Conservation (phyloP, 2,329 filamentous ascomycete genomes). For the Verticillium zaregamsianum region DNA sequence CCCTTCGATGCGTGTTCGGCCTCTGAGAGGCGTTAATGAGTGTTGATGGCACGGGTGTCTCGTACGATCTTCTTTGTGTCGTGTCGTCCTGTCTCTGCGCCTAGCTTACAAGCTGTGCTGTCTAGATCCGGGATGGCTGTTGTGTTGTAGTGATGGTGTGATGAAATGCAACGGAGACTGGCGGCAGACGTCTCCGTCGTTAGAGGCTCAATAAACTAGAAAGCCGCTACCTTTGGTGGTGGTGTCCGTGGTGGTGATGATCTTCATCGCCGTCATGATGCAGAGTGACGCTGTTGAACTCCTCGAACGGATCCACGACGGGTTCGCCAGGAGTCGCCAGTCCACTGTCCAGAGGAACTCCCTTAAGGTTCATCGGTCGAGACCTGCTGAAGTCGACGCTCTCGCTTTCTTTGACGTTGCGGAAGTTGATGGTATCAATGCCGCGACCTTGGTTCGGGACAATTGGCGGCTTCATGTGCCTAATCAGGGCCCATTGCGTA, state of each 20-base stretch:
- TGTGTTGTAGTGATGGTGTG: background rate
- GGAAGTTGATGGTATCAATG: slow-evolving; percentile 93
- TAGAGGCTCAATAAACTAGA: background rate
- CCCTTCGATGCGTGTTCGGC: background rate
- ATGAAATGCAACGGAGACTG: background rate
- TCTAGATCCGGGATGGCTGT: background rate
- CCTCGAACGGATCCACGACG: slow-evolving; percentile 85
- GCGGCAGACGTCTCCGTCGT: background rate
- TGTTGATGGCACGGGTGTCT: background rate
- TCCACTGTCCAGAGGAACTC: slow-evolving; percentile 82
- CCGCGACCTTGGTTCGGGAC: slow-evolving; percentile 86
- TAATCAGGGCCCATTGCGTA: slow-evolving; percentile 94
- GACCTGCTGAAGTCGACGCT: slow-evolving; percentile 79
- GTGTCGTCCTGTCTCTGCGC: background rate
- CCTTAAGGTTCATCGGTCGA: slow-evolving; percentile 55
- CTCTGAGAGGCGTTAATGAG: background rate
- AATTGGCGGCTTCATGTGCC: slow-evolving; percentile 97
- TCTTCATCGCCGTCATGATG: slow-evolving; percentile 91
- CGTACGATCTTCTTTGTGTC: background rate
- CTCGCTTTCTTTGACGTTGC: slow-evolving; percentile 95
- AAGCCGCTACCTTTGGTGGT: slow-evolving; percentile 1
- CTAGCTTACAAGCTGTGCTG: background rate
- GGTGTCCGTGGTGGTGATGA: slow-evolving; percentile 19
- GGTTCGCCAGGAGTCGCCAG: slow-evolving; percentile 82
- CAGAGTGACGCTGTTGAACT: slow-evolving; percentile 97